Percentiles rank a stretch among this genome's conserved stretches.
Conservation (phyloP, 2,329 filamentous ascomycete genomes). For the Diatrype stigma region DNA sequence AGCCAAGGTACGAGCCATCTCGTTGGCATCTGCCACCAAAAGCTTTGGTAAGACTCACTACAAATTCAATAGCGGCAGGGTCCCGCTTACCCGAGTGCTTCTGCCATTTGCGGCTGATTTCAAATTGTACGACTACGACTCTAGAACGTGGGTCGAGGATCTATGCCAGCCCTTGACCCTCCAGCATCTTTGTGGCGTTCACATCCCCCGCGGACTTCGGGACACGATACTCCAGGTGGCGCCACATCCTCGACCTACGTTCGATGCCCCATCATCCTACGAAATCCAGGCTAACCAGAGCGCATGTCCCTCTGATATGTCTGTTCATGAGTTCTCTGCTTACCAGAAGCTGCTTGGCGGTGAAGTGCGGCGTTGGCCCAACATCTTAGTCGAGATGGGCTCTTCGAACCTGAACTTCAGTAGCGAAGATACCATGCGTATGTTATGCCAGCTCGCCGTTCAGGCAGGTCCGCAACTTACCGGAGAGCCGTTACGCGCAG, state of each 20-base stretch:
- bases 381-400: conserved; percentile 46
- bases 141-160: conserved; percentile 21
- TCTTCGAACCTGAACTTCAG: conserved; percentile 58
- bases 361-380: conserved; percentile 43
- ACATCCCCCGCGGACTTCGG: conserved; percentile 13
- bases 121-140: conserved; percentile 23
- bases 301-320: conserved; percentile 41
- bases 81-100: conserved; percentile 17
- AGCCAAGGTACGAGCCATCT: conserved; percentile 7
- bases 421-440: conserved; percentile 41
- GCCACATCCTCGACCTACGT: conserved; percentile 25
- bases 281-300: conserved; percentile 46
- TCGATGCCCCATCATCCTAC: conserved; percentile 48
- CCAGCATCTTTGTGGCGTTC: conserved; percentile 20
- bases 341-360: conserved; percentile 46
- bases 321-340: conserved; percentile 49
- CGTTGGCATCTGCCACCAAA: conserved; percentile 27
- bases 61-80: conserved; percentile 21
- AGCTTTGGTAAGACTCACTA: conserved; percentile 29
- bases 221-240: conserved; percentile 8
- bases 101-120: conserved; percentile 25
- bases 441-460: conserved; percentile 49
- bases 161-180: conserved; percentile 21
- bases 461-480: conserved; percentile 49
- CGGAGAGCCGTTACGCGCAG: conserved; percentile 34